Evolutionary conservation across 2,329 filamentous ascomycete species (phyloP), one percentile per base, ranked within the genome.

Genomic region (Phyllosticta citrichinensis): DNA sequence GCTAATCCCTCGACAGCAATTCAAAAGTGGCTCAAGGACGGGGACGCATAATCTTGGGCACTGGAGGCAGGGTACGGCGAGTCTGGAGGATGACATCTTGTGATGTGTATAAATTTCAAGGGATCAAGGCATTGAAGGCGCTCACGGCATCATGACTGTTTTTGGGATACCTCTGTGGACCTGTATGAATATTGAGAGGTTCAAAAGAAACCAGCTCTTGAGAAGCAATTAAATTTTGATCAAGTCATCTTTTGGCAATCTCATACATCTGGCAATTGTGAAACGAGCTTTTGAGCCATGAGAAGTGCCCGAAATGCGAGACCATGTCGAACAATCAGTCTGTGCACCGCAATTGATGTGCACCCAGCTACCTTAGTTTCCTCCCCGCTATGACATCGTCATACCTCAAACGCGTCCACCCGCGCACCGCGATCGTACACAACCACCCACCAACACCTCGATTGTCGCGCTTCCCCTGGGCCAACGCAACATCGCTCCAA

Each of bases 301-400:
- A 17, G 14, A 17, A 17, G 33, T 2, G 11, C 5, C 33, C 14
- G 5, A 17, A 17, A 12, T 17, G 33, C 14, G 33, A 14, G 33
- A 40, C 6, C 33, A 40, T 40, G 33, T 40, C 33, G 14, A 40
- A 40, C 6, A 40, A 40, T 12, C 33, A 40, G 33, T 40, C 33
- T 40, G 33, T 40, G 33, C 33, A 14, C 33, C 11, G 33, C 33
- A 40, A 40, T 12, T 27, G 35, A 56, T 52, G 54, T 40, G 58
- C 47, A 22, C 22, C 2, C 3, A 22, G 22, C 22, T 22, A 30
- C 52, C 52, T 27, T 33, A 55, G 60, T 47, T 57, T 61, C 11
- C 50, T 57, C 60, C 60, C 55, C 60, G 55, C 60, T 57, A 61
- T 61, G 60, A 61, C 60, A 61, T 61, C 60, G 60, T 61, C 51